phyloP scores from a whole-genome alignment of 2,329 filamentous ascomycete genomes.

The Hymenoscyphus linearis region DNA sequence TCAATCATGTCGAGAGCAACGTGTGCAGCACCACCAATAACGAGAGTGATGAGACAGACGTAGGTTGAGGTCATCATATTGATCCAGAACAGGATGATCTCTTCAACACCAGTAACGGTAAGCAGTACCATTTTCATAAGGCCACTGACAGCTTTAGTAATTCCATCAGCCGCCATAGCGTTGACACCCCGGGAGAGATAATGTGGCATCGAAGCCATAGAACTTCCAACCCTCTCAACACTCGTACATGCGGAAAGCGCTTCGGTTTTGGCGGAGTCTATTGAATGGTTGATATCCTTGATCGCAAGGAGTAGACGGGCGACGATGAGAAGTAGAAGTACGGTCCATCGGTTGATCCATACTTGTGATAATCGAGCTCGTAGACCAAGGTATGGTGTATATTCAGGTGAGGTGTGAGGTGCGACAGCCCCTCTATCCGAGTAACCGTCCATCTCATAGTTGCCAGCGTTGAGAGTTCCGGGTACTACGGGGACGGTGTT shows the following conservation, averaged over 20 bases:
- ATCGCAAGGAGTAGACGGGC: conserved; percentile 74
- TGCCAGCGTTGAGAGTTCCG: conserved; percentile 29
- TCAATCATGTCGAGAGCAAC: conserved; percentile 59
- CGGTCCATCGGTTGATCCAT: conserved; percentile 97
- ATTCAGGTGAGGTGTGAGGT: conserved; percentile 58
- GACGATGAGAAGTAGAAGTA: conserved; percentile 81
- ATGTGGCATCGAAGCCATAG: conserved; percentile 97
- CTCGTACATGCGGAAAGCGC: conserved; percentile 85
- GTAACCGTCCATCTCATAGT: conserved; percentile 30
- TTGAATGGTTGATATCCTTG: conserved; percentile 64
- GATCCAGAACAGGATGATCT: conserved; percentile 86
- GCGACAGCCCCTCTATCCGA: conserved; percentile 12
- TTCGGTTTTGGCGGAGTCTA: conserved; percentile 70
- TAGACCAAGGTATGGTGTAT: conserved; percentile 89
- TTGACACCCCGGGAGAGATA: conserved; percentile 90
- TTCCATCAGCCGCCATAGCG: conserved; percentile 70
- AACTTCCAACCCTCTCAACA: conserved; percentile 87
- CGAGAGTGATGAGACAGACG: conserved; percentile 79
- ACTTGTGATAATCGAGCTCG: conserved; percentile 86
- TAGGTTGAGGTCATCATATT: conserved; percentile 89
- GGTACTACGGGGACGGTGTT: conserved; percentile 33
- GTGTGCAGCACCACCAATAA: conserved; percentile 72
- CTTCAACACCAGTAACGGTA: conserved; percentile 76
- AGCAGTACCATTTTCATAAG: conserved; percentile 75
- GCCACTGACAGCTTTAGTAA: conserved; percentile 74